A percentile compares a stretch with the other conserved stretches of the same genome.
Evolutionary conservation across 257 asterid species (phyloP).

Genomic region (Coffea eugenioides): DNA sequence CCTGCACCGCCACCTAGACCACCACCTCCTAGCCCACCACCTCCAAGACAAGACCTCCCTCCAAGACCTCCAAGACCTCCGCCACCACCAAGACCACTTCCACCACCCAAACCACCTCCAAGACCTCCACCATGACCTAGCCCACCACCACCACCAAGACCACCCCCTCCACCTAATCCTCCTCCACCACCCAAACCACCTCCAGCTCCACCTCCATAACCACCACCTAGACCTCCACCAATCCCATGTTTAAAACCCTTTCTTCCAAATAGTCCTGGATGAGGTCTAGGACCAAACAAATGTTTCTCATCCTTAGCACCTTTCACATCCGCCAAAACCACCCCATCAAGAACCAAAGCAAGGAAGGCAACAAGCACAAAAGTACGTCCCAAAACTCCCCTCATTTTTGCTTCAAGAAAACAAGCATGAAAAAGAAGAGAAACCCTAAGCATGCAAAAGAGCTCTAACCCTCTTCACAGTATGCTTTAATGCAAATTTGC

Average conservation of each 20-base stretch:
- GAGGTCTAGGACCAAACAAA: slow-evolving; percentile 27
- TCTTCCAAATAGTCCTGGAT: not conserved
- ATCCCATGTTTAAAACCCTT: not conserved
- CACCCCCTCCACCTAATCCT: slow-evolving; percentile 30
- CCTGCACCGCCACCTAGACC: slow-evolving; percentile 18
- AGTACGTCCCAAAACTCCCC: slow-evolving; percentile 22
- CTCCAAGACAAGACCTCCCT: slow-evolving; percentile 16
- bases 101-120: slow-evolving; percentile 34
- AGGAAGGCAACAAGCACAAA: slow-evolving; percentile 23
- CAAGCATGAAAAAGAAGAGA: not conserved
- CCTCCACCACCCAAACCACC: slow-evolving; percentile 41
- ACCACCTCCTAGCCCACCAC: slow-evolving; percentile 25
- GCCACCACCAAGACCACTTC: slow-evolving; percentile 18
- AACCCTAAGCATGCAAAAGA: slow-evolving; percentile 32
- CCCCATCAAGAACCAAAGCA: slow-evolving; percentile 28
- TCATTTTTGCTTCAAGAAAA: slow-evolving; percentile 6
- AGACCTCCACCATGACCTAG: slow-evolving; percentile 23
- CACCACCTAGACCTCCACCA: slow-evolving; percentile 25
- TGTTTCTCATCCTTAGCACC: slow-evolving; percentile 34
- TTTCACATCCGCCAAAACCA: slow-evolving; percentile 33
- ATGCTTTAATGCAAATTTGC: not conserved
- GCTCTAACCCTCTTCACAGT: not conserved
- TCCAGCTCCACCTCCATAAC: slow-evolving; percentile 19
- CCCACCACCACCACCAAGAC: slow-evolving; percentile 31
- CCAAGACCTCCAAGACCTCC: slow-evolving; percentile 16